These are phyloP conservation scores for Pyropia haitanensis DNA, from an alignment of 23 red algal species.

Conservation along the genomic window DNA sequence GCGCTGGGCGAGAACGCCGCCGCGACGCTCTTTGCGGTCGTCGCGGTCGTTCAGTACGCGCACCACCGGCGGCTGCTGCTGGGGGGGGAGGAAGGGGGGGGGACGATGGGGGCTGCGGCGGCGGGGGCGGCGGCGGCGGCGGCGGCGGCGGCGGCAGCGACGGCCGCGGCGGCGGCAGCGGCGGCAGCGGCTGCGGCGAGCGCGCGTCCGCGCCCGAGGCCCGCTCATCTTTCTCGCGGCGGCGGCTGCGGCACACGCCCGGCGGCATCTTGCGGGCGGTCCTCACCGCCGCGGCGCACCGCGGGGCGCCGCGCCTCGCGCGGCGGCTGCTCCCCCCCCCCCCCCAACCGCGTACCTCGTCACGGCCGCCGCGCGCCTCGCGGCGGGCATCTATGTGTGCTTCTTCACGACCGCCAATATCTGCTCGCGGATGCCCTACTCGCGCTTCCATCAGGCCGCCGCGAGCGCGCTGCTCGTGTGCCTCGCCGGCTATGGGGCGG, in stretches of 20 bases:
- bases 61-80: slow-evolving; percentile 1
- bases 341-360: background rate
- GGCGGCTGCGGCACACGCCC: too few species aligned
- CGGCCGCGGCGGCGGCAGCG: too few species aligned
- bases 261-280: too few species aligned
- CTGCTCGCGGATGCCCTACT: slow-evolving; percentile 3
- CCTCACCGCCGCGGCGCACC: background rate
- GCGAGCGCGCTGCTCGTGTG: slow-evolving; percentile 6
- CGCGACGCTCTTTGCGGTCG: slow-evolving; percentile 6
- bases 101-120: too few species aligned
- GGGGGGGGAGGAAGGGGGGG: too few species aligned
- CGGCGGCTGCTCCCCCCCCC: background rate
- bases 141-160: too few species aligned
- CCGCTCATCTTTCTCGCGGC: too few species aligned
- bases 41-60: slow-evolving; percentile 6
- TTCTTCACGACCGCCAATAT: slow-evolving; percentile 26
- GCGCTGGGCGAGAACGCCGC: slow-evolving; percentile 16
- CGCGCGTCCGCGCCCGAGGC: too few species aligned
- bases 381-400: slow-evolving; percentile 1
- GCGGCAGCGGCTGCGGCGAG: too few species aligned
- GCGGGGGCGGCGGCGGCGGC: too few species aligned
- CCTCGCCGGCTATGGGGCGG: slow-evolving; percentile 5
- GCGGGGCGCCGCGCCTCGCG: background rate
- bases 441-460: slow-evolving; percentile 13
- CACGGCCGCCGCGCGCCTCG: background rate